Conservation (phyloP, 345 rosid genomes). For the Melaleuca alternifolia region DNA sequence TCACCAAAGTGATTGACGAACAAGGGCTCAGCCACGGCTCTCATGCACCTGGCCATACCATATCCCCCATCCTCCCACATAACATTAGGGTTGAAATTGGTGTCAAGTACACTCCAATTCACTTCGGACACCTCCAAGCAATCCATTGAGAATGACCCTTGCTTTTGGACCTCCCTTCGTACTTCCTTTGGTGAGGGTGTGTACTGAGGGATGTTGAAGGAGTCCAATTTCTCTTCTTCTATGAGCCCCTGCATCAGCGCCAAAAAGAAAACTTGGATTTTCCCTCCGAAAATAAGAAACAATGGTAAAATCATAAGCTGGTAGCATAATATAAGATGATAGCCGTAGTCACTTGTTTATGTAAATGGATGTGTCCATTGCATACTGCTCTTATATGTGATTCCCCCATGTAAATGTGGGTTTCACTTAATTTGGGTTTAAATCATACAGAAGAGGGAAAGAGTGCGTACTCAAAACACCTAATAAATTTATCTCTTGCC, state of each 20-base stretch:
- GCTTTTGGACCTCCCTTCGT: conserved; percentile 13
- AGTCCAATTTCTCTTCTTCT: conserved; percentile 22
- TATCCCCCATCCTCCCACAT: conserved; percentile 12
- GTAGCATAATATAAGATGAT: not conserved
- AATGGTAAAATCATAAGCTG: not conserved
- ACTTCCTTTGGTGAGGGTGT: conserved; percentile 41
- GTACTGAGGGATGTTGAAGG: conserved; percentile 44
- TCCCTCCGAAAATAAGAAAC: not conserved
- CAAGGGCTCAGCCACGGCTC: conserved; percentile 55
- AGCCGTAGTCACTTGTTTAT: not conserved
- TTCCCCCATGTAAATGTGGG: not conserved
- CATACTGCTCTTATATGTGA: not conserved
- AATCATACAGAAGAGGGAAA: not conserved
- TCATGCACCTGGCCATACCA: conserved; percentile 26
- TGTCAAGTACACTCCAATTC: conserved; percentile 14
- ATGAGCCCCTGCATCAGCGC: conserved; percentile 19
- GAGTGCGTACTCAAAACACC: not conserved
- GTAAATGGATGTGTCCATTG: not conserved
- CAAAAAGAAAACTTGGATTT: not conserved
- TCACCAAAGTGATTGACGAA: conserved; percentile 38
- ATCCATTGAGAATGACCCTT: conserved; percentile 31
- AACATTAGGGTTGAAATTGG: not conserved
- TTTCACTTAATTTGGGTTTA: not conserved
- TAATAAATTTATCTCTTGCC: not conserved
- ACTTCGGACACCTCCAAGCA: conserved; percentile 23